Base-by-base conservation (phyloP, 2,329 filamentous ascomycete genomes). In the Aspergillus terreus region DNA sequence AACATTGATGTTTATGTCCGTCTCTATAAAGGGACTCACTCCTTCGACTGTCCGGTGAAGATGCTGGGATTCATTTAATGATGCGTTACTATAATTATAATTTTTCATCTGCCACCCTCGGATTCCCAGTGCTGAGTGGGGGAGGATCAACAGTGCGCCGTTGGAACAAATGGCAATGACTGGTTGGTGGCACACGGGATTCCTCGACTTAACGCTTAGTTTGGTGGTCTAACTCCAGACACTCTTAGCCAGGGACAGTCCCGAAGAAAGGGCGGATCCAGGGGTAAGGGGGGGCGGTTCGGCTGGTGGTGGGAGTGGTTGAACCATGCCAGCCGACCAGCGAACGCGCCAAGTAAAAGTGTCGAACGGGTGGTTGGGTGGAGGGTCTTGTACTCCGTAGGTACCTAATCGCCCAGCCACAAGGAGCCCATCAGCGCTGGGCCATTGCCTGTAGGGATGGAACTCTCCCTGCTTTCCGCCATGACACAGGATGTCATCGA, bases 201-300 rank as follows among this genome's bases (percentile, higher is more conserved):
- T 42, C 19, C 14, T 19, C 27, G 27, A 30, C 27, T 30, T 30
- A 30, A 30, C 27, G 27, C 27, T 30, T 30, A 30, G 27, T 30
- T 30, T 2, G 27, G 9, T 30, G 27, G 27, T 30, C 25, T 27
- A 27, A 27, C 25, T 27, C 25, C 25, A 27, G 25, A 27, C 25
- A 27, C 25, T 9, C 27, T 30, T 30, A 30, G 7, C 27, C 27
- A 30, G 27, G 27, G 27, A 30, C 27, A 7, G 27, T 38, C 12
- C 12, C 5, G 35, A n/a, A n/a, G 14, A 40, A 44, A 48, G 50
- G 50, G 44, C 38, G 45, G 46, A 49, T 44, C 50, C 50, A 52
- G 50, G 50, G 50, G 50, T 49, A 49, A 30, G 7, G 27, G 27
- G 25, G 27, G 27, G 7, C 19, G 19, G 27, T 30, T 30, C 27